A percentile compares a stretch with the other conserved stretches of the same genome.
These are phyloP conservation scores for Ramichloridium luteum DNA, from an alignment of 2,329 filamentous ascomycete genomes.

Conservation along the genomic window DNA sequence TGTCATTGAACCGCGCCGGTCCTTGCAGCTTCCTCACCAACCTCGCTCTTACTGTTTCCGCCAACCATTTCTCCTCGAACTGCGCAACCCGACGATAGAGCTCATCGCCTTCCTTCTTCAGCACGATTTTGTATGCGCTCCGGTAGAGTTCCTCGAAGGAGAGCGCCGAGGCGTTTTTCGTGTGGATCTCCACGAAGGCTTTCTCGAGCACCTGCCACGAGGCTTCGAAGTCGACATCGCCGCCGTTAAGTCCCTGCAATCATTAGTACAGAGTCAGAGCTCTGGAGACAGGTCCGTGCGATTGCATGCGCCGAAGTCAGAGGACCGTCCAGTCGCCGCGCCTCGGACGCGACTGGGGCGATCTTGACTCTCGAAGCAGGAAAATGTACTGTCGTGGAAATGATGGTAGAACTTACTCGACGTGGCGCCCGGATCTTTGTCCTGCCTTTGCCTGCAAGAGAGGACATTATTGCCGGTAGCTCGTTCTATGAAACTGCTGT, in stretches of 20 bases:
- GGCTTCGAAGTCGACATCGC: constrained; percentile 67
- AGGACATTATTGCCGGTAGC: constrained; percentile 16
- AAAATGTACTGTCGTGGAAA: constrained; percentile 10
- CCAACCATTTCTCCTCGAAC: constrained; percentile 75
- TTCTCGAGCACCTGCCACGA: constrained; percentile 67
- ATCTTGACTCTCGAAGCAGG: background rate
- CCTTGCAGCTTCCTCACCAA: constrained; percentile 61
- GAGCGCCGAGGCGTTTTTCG: constrained; percentile 74
- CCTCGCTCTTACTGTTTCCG: constrained; percentile 54
- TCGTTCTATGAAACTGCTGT: too few relatives aligned
- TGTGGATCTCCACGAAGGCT: constrained; percentile 79
- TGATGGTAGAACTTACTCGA: constrained; percentile 41
- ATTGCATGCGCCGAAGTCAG: too few relatives aligned
- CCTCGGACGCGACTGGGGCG: background rate
- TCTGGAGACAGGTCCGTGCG: too few relatives aligned
- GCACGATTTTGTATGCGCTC: constrained; percentile 82
- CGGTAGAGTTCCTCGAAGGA: constrained; percentile 96
- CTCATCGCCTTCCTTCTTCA: constrained; percentile 71
- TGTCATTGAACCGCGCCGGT: constrained; percentile 46
- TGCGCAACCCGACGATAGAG: constrained; percentile 70
- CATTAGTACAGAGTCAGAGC: too few relatives aligned
- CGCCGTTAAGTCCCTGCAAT: constrained; percentile 44
- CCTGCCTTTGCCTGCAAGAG: constrained; percentile 43
- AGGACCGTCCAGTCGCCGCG: constrained; percentile 5
- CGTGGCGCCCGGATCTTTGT: constrained; percentile 56